A percentile compares a stretch with the other conserved stretches of the same genome.
Evolutionary conservation across 1,284 basidiomycete species (phyloP).

Genomic region (Malassezia yamatoensis): DNA sequence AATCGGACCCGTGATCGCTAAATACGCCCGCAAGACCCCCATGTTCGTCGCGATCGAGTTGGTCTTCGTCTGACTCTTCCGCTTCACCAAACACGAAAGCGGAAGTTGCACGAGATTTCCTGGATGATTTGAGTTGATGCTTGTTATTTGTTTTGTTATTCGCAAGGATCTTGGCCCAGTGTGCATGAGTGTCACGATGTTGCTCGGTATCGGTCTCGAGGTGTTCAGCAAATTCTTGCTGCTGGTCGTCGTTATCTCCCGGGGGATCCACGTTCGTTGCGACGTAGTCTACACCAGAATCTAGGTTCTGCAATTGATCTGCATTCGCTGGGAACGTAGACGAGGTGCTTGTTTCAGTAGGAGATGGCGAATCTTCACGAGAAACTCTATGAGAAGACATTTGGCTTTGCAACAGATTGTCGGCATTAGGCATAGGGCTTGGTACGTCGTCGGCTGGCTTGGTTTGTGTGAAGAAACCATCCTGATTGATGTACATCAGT

Average conservation of each 20-base stretch:
- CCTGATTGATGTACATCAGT: slow-evolving; percentile 37
- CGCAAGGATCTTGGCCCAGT: background rate
- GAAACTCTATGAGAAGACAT: background rate
- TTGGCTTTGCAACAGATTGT: background rate
- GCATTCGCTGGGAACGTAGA: too few species aligned
- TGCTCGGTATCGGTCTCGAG: background rate
- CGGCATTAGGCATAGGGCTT: background rate
- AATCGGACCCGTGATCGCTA: slow-evolving; percentile 20
- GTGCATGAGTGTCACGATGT: background rate
- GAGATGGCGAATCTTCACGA: background rate
- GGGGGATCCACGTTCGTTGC: background rate
- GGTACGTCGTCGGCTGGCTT: slow-evolving; percentile 21
- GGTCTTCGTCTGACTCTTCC: slow-evolving; percentile 44
- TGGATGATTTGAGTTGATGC: background rate
- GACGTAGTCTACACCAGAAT: too few species aligned
- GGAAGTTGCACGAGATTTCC: background rate
- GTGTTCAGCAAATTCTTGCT: background rate
- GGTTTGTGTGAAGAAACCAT: slow-evolving; percentile 44
- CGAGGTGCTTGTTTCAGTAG: background rate
- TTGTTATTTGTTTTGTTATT: background rate
- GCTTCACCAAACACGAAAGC: slow-evolving; percentile 43
- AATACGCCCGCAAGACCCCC: slow-evolving; percentile 38
- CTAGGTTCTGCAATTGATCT: background rate
- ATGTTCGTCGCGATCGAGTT: slow-evolving; percentile 20
- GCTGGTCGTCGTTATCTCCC: background rate